Base-by-base conservation (phyloP, 495 filamentous ascomycete species). In the Penicillium dipodomyicola region DNA sequence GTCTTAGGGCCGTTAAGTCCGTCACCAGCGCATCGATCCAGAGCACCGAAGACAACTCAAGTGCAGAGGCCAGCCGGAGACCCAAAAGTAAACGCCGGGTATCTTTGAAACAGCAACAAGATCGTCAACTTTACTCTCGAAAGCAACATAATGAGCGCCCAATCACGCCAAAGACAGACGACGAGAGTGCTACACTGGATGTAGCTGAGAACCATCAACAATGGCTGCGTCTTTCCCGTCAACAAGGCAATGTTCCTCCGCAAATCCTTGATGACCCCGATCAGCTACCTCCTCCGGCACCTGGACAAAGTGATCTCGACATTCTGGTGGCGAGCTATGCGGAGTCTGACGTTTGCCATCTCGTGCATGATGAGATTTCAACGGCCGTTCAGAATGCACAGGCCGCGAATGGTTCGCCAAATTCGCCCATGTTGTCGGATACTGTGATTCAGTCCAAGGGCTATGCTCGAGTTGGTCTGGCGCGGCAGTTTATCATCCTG, bases 1-100 rank as follows among this genome's bases (percentile, higher is more conserved):
- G 91, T 64, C 84, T 91, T 30, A 80, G 86, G 49, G 92, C 91
- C n/a, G 84, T 96, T 54, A 97, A 97, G 68, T 96, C 91, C 0
- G 85, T 96, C 50, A 86, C 90, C 2, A 96, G 91, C 70, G 78
- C 87, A 11, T 91, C 88, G 22, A 86, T 84, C 55, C 78, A 80
- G 29, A 87, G 83, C 64, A 65, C 82, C 3, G 84, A 85, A 37
- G 78, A 81, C 12, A 73, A 73, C 40, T 74, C 72, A 22, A 87
- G 83, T 29, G 76, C 83, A 22, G 84, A 89, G 40, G 79, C 80
- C 49, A 73, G 67, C 3, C 64, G 81, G 7, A 81, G 88, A 40
- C 89, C 89, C 0, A 85, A 79, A 64, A 74, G 64, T 49, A 86
- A 84, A 60, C 84, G 90, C 11, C 82, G 82, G 29, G 83, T 90